Evolutionary conservation across 78 protist species (phyloP).

Genomic region (Dictyostelium brefeldianum): DNA sequence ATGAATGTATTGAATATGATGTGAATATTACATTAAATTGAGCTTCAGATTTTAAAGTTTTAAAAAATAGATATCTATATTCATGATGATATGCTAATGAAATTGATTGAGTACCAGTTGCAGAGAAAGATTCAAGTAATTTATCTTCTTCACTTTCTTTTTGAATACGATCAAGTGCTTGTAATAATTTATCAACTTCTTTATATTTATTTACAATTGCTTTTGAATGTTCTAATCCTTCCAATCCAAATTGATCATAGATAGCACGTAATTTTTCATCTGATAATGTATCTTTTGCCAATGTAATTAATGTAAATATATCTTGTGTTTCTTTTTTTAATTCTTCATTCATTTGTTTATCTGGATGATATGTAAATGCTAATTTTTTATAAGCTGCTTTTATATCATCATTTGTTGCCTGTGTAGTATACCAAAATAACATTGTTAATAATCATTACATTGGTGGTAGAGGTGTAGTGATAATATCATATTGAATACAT

Average conservation of each 20-base stretch:
- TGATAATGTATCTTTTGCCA: constrained; percentile 32
- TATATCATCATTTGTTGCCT: constrained; percentile 56
- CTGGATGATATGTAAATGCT: constrained; percentile 78
- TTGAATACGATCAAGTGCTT: constrained; percentile 9
- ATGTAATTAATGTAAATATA: constrained; percentile 49
- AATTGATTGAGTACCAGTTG: constrained; percentile 49
- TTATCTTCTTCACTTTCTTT: constrained; percentile 45
- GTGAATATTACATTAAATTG: constrained; percentile 2
- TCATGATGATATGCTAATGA: constrained; percentile 9
- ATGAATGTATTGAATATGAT: neutral
- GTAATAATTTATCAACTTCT: constrained; percentile 40
- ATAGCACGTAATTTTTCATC: constrained; percentile 52
- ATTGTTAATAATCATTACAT: neutral
- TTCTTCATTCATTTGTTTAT: constrained; percentile 37
- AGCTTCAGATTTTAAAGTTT: neutral
- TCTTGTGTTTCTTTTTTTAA: constrained; percentile 39
- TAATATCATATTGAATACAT: neutral
- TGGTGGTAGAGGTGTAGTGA: no score
- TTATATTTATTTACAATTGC: constrained; percentile 36
- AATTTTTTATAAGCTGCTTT: constrained; percentile 58
- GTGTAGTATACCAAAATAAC: neutral
- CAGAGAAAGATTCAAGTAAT: constrained; percentile 12
- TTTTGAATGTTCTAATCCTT: constrained; percentile 28
- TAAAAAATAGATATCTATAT: constrained; percentile 15
- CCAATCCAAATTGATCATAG: constrained; percentile 51